Evolutionary conservation across 1,139 yeast genomes (phyloP).

Genomic region (Wickerhamiella pararugosa): DNA sequence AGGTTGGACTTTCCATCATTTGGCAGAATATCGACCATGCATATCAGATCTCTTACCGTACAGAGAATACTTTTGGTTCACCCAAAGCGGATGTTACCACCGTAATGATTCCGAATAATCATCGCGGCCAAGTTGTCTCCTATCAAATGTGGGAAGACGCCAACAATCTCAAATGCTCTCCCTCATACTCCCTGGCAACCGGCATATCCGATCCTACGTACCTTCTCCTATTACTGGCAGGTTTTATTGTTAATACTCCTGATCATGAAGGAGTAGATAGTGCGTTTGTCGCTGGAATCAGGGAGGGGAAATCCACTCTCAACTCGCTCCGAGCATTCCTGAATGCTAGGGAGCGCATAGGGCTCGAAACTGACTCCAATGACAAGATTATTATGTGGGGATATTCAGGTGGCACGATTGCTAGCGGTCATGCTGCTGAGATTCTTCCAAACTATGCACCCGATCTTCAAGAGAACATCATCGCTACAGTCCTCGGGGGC

Average conservation of each 20-base stretch:
- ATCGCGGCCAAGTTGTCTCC: constrained; percentile 15
- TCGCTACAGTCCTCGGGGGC: constrained; percentile 20
- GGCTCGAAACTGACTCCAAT: constrained; percentile 4
- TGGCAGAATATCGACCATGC: constrained; percentile 13
- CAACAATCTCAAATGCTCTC: constrained; percentile 18
- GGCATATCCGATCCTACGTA: constrained; percentile 11
- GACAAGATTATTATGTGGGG: constrained; percentile 17
- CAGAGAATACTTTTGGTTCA: constrained; percentile 17
- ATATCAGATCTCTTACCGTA: constrained; percentile 18
- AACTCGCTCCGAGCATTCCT: constrained; percentile 19
- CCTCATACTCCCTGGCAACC: constrained; percentile 19
- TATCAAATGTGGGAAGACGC: constrained; percentile 22
- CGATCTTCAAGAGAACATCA: constrained; percentile 15
- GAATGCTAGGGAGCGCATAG: constrained; percentile 11
- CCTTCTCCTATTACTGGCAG: constrained; percentile 7
- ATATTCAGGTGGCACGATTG: constrained; percentile 22
- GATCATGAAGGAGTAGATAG: constrained; percentile 20
- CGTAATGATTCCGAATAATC: constrained; percentile 17
- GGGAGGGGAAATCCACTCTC: constrained; percentile 18
- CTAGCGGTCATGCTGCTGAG: constrained; percentile 21
- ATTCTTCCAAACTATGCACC: constrained; percentile 19
- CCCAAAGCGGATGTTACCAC: constrained; percentile 21
- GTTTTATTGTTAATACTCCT: constrained; percentile 16
- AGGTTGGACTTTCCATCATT: constrained; percentile 1
- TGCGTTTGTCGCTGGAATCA: constrained; percentile 17